Evolutionary conservation across 2,329 filamentous ascomycete species (phyloP).

Genomic region (Sporothrix variecibatus): DNA sequence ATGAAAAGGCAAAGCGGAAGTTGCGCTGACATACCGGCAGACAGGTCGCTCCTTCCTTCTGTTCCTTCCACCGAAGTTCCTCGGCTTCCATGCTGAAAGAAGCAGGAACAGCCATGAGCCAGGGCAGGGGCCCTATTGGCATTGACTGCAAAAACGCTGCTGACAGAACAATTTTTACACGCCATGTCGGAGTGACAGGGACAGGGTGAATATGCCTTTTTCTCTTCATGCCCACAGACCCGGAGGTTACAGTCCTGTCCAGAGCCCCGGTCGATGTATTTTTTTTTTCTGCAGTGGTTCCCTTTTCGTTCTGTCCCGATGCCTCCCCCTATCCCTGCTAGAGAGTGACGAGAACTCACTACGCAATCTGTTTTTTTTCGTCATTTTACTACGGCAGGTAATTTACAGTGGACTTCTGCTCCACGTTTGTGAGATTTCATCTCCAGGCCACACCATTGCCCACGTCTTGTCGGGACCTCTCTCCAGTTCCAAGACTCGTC

Average conservation of each 20-base stretch:
- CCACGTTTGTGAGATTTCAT: conserved; percentile 4
- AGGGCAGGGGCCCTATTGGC: neutral
- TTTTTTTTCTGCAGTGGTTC: neutral
- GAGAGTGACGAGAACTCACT: neutral
- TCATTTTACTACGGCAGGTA: neutral
- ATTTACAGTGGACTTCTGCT: neutral
- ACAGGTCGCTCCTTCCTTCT: neutral
- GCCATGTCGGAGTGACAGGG: neutral
- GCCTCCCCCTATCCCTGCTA: neutral
- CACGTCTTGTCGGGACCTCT: neutral
- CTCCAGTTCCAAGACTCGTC: neutral
- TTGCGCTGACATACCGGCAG: neutral
- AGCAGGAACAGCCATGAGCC: neutral
- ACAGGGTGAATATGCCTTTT: neutral
- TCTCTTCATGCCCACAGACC: neutral
- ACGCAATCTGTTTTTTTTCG: neutral
- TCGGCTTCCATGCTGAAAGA: conserved; percentile 12
- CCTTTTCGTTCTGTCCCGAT: neutral
- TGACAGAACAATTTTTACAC: neutral
- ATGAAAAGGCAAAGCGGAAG: neutral
- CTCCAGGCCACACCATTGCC: neutral
- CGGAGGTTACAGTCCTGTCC: neutral
- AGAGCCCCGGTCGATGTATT: neutral
- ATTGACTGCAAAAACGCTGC: neutral
- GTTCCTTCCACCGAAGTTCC: neutral